Evolutionary conservation across 2,329 filamentous ascomycete genomes (phyloP), one percentile per base, ranked within the genome.

Genomic region (Hawksworthiomyces lignivorus): DNA sequence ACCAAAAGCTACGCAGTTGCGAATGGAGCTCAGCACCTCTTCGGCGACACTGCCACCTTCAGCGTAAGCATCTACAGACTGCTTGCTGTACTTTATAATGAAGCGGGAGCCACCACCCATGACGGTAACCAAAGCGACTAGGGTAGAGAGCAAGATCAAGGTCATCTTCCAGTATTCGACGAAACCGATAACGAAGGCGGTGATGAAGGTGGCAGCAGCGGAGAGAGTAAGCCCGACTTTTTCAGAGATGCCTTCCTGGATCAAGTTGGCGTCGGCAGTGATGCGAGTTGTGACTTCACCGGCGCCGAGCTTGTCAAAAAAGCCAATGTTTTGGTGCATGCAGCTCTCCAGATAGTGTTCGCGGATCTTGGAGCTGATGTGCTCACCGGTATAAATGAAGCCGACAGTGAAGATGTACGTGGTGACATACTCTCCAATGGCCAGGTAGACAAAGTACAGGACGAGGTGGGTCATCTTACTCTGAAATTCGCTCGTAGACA

Each of bases 241-340:
- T 61, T 94, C 87, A 0, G 87, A 94, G 34, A 98, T 87, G 43
- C 88, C 90, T 51, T 94, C 89, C 61, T 96, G 90, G 42, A 97
- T 82, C 40, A 94, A 69, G 55, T 95, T 96, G 33, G 87, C 94
- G 60, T 97, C 90, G 10, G 89, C 83, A 0, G 90, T 97, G 53
- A 96, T 95, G 49, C 89, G 82, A 1, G 89, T 95, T 0, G 89
- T 95, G 47, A 97, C 86, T 63, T 96, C 92, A 45, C 90, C 89
- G 26, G 88, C 84, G 39, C 89, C 90, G 12, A 95, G 73, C 56
- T 92, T 92, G 62, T 97, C 92, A 62, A 94, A 94, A 62, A 87
- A 94, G 34, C 79, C 88, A 59, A 94, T 90, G 59, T 95, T 94
- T 59, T 94, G 88, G 47, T 79, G 78, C 67, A 94, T 68, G 56